These are phyloP conservation scores for Passiflora organensis DNA, from an alignment of 345 rosid species.

Conservation along the genomic window DNA sequence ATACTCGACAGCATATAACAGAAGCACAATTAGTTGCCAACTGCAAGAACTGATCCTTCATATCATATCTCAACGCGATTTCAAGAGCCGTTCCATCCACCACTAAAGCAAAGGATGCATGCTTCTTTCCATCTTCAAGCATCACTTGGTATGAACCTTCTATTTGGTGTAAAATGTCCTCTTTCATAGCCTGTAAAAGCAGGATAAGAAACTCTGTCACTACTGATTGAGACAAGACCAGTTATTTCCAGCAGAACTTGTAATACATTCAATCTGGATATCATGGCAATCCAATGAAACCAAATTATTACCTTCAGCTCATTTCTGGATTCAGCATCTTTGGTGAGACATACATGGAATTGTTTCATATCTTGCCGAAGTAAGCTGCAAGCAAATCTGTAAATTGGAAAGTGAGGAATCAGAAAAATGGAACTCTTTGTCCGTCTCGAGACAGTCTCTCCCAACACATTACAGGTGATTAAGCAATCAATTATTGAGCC, in stretches of 20 bases:
- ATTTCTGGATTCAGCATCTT: constrained; percentile 23
- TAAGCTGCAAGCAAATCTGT: constrained; percentile 79
- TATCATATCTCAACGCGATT: constrained; percentile 46
- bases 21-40: constrained; percentile 79
- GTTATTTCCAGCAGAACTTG: no score
- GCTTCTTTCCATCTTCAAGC: constrained; percentile 35
- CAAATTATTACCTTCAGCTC: constrained; percentile 22
- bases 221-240: no score
- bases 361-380: constrained; percentile 76
- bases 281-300: no score
- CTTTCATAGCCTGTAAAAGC: constrained; percentile 46
- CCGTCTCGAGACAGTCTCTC: background rate
- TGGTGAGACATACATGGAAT: constrained; percentile 36
- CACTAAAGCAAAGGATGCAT: constrained; percentile 60
- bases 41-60: constrained; percentile 57
- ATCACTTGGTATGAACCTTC: constrained; percentile 40
- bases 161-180: constrained; percentile 46
- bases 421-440: background rate
- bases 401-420: constrained; percentile 2
- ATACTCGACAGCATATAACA: constrained; percentile 80
- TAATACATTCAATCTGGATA: no score
- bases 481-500: constrained; percentile 3
- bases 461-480: background rate
- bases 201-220: constrained; percentile 6
- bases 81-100: constrained; percentile 69